Base-by-base conservation (phyloP, 768 basidiomycete species). In the Suillus americanus region DNA sequence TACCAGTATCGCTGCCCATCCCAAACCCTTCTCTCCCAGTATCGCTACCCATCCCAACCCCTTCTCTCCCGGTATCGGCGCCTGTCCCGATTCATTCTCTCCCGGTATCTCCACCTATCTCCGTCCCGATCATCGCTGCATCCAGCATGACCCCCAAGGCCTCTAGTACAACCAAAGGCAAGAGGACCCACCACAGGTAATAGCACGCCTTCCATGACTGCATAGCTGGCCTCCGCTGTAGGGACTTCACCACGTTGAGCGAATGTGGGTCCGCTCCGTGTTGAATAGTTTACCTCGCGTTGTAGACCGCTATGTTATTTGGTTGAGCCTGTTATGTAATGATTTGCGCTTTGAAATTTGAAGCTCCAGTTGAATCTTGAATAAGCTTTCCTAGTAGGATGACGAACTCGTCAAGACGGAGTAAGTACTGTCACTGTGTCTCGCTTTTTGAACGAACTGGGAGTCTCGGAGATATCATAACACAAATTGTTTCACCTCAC, bases 251-350 rank as follows among this genome's bases (percentile, higher is more conserved):
- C 37, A 2, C 20, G 56, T 57, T 57, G 56, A 57, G 35, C 9
- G 56, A 16, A 38, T 57, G 37, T 57, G 56, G 37, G 56, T 25
- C 37, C 23, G 56, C 56, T 57, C 56, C 35, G 9, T 38, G 37
- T 57, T 25, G 56, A 38, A 57, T 40, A 25, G 53, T 57, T 57
- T 57, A 57, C 56, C 56, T 40, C 56, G 56, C 23, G 56, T 57
- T 25, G 56, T 38, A 40, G 37, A 16, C 56, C 56, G 56, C 16
- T 57, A 38, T 57, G 56, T 20, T 38, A 25, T 25, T 25, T 57
- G 16, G 56, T 38, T 38, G 23, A 40, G 23, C 16, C 37, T 57
- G 12, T 38, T 25, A 25, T 48, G 13, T 48, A 33, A 20, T 33
- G 10, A 54, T 54, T 38, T 9, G 37, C 37, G 23, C 14, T 25